Percentiles rank a stretch among this genome's conserved stretches.
These are phyloP conservation scores for Hemileccinum impolitum DNA, from an alignment of 768 basidiomycete genomes.

Conservation along the genomic window DNA sequence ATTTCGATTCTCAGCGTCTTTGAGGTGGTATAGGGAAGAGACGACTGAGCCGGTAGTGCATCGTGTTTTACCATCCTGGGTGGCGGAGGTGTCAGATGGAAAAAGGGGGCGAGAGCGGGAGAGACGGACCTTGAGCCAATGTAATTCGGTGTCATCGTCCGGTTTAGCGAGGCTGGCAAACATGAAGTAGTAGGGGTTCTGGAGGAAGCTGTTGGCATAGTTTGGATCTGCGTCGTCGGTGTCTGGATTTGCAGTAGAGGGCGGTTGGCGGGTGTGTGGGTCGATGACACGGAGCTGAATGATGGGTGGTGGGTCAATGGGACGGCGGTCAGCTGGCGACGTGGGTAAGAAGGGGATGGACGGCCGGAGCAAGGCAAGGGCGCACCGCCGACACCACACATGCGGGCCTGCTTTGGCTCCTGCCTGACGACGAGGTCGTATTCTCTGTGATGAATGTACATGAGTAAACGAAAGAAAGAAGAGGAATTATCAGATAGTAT, in stretches of 20 bases:
- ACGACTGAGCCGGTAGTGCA: slow-evolving; percentile 92
- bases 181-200: slow-evolving; percentile 96
- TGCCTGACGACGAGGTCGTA: slow-evolving; percentile 86
- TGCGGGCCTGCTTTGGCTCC: slow-evolving; percentile 88
- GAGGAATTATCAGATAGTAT: slow-evolving; percentile 12
- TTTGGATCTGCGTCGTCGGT: slow-evolving; percentile 34
- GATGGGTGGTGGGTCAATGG: slow-evolving; percentile 95
- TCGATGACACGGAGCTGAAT: slow-evolving; percentile 91
- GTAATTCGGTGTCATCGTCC: slow-evolving; percentile 84
- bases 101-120: neutral
- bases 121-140: slow-evolving; percentile 67
- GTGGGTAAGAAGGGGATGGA: slow-evolving; percentile 1
- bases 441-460: slow-evolving; percentile 46
- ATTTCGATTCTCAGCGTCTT: slow-evolving; percentile 61
- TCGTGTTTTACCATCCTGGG: slow-evolving; percentile 81
- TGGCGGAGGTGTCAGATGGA: too few relatives aligned
- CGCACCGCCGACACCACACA: slow-evolving; percentile 88
- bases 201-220: slow-evolving; percentile 64
- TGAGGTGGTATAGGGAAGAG: slow-evolving; percentile 86
- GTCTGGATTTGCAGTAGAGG: slow-evolving; percentile 26
- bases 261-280: slow-evolving; percentile 39
- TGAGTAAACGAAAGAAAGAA: slow-evolving; percentile 1
- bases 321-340: slow-evolving; percentile 81
- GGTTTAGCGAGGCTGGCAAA: slow-evolving; percentile 88
- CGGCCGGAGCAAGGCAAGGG: slow-evolving; percentile 32